These are phyloP conservation scores for Cubamyces sp. DNA, from an alignment of 768 basidiomycete genomes.

Conservation along the genomic window DNA sequence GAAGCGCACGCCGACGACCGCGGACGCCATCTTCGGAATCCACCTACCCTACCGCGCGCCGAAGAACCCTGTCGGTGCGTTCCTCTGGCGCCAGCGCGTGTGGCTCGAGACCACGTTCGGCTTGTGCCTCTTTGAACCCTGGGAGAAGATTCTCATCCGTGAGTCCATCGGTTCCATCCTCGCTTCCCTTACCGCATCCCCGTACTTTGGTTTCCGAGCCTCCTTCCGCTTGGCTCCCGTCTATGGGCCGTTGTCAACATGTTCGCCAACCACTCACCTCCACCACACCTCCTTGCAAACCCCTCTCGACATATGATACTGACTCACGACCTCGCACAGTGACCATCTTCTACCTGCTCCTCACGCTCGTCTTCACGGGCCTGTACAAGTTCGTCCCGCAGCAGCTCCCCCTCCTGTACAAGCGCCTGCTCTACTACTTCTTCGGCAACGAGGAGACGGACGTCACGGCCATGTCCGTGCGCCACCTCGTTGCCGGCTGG, in stretches of 20 bases:
- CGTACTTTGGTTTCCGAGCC: neutral
- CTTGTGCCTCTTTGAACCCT: conserved; percentile 63
- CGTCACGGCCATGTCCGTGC: conserved; percentile 6
- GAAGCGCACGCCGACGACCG: conserved; percentile 27
- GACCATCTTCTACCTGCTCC: conserved; percentile 43
- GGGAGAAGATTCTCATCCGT: conserved; percentile 70
- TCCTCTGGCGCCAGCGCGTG: conserved; percentile 56
- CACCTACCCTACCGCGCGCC: conserved; percentile 37
- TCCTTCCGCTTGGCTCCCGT: neutral
- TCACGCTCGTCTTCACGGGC: conserved; percentile 52
- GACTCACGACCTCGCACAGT: conserved; percentile 37
- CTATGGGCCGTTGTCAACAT: too few relatives aligned
- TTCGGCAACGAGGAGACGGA: conserved; percentile 48
- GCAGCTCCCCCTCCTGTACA: conserved; percentile 52
- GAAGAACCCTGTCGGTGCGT: conserved; percentile 24
- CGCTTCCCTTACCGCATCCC: neutral
- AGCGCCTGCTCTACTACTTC: conserved; percentile 61
- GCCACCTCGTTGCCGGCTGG: conserved; percentile 12
- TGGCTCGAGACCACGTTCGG: conserved; percentile 64
- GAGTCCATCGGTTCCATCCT: conserved; percentile 33
- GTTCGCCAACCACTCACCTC: neutral
- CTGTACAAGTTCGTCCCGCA: conserved; percentile 57
- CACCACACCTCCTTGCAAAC: neutral
- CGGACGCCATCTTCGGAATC: conserved; percentile 27
- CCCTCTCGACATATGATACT: neutral